Conservation (phyloP, 192 early-diverging fungal genomes). For the Allomyces arbusculus region DNA sequence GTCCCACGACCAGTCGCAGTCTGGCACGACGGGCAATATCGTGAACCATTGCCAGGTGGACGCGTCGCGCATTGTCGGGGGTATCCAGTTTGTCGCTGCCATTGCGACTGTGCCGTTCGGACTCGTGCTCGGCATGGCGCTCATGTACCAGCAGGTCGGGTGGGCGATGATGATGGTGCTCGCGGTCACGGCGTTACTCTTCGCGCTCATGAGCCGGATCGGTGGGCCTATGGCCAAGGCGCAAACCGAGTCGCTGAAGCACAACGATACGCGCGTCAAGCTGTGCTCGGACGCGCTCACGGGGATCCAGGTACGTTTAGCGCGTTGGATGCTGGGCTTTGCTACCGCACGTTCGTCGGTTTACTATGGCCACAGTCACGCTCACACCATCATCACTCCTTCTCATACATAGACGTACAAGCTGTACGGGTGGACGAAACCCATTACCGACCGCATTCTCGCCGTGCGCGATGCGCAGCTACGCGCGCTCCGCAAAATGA, state of each 20-base stretch:
- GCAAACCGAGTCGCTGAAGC: neutral
- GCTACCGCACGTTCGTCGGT: too few relatives aligned
- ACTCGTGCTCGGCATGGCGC: neutral
- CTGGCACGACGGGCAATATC: neutral
- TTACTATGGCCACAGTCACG: too few relatives aligned
- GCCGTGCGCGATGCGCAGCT: neutral
- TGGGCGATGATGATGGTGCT: neutral
- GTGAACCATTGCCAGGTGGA: neutral
- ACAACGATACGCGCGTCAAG: neutral
- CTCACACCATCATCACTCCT: too few relatives aligned
- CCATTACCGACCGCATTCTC: neutral
- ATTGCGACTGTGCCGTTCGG: neutral
- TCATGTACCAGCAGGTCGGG: neutral
- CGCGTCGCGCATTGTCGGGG: neutral
- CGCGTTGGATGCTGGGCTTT: too few relatives aligned
- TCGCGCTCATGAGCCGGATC: neutral
- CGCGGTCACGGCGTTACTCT: neutral
- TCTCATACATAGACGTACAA: neutral
- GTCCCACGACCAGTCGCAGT: neutral
- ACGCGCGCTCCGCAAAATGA: neutral
- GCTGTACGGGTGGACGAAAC: neutral
- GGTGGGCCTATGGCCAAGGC: neutral
- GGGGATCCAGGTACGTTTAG: neutral
- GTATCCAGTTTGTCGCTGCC: neutral
- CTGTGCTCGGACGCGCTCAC: neutral